Evolutionary conservation across 306 rosid genomes (phyloP).

Genomic region (Vigna hirtella): DNA sequence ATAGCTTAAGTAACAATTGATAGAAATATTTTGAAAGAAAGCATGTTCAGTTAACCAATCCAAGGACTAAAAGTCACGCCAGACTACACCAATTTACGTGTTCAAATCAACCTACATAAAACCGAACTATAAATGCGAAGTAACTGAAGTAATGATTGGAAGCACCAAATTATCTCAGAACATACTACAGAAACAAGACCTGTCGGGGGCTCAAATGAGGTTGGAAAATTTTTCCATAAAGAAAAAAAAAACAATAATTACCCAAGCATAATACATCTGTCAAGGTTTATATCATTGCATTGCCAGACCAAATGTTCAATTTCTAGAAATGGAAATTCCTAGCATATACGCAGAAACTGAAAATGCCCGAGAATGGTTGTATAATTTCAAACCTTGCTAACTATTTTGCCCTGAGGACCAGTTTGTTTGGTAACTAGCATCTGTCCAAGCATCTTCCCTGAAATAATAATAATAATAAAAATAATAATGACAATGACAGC

Average conservation of each 20-base stretch:
- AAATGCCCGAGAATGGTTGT: slow-evolving; percentile 37
- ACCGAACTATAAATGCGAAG: slow-evolving; percentile 3
- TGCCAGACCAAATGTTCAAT: slow-evolving; percentile 21
- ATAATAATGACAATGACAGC: slow-evolving; percentile 10
- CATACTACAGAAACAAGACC: slow-evolving; percentile 30
- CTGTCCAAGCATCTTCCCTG: slow-evolving; percentile 99
- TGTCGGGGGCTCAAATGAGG: not conserved
- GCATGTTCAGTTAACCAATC: slow-evolving; percentile 17
- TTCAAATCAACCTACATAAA: slow-evolving; percentile 25
- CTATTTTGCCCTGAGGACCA: slow-evolving; percentile 94
- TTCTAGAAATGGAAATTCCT: slow-evolving; percentile 18
- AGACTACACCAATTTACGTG: slow-evolving; percentile 13
- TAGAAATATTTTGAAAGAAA: not conserved
- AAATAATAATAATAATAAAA: slow-evolving; percentile 40
- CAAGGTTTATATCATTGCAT: slow-evolving; percentile 19
- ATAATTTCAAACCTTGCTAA: slow-evolving; percentile 79
- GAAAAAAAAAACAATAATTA: slow-evolving; percentile 24
- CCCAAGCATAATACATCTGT: not conserved
- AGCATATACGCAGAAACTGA: slow-evolving; percentile 9
- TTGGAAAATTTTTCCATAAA: not conserved
- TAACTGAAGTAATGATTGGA: not conserved
- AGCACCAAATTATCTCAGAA: slow-evolving; percentile 22
- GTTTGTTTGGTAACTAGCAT: slow-evolving; percentile 97
- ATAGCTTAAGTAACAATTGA: slow-evolving; percentile 18
- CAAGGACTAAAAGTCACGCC: slow-evolving; percentile 22